phyloP scores from a whole-genome alignment of 176 grass and related monocot genomes.

The Saccharum officinarum region DNA sequence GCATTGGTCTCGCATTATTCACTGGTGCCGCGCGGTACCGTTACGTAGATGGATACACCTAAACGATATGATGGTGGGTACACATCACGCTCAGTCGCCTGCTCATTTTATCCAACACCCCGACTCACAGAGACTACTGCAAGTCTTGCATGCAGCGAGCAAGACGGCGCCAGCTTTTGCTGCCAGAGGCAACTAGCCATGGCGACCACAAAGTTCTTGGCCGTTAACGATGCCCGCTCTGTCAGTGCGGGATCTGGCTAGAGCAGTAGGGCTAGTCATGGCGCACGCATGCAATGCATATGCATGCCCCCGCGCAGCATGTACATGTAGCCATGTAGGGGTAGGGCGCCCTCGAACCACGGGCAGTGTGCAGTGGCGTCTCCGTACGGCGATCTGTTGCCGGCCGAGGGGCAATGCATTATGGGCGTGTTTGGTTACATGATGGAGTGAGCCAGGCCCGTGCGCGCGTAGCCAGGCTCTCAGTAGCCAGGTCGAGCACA shows the following conservation, averaged over 20 bases:
- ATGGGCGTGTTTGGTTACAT: no score
- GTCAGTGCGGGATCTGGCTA: constrained; percentile 23
- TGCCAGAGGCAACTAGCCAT: not conserved
- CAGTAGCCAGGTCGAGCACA: no score
- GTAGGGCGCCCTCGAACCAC: not conserved
- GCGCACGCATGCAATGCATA: not conserved
- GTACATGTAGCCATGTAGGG: no score
- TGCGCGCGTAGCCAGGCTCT: no score
- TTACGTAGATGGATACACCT: no score
- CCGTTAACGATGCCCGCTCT: not conserved
- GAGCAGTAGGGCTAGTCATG: no score
- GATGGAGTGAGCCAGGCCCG: no score
- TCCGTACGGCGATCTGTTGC: not conserved
- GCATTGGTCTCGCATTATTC: no score
- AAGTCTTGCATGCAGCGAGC: not conserved
- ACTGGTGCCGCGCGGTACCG: no score
- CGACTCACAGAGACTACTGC: not conserved
- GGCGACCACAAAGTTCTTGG: not conserved
- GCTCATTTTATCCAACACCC: not conserved
- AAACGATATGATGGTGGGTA: no score
- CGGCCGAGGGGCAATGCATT: not conserved
- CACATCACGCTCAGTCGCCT: not conserved
- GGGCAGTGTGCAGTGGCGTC: constrained; percentile 27
- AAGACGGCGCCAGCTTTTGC: constrained; percentile 2
- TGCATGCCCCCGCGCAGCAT: no score